These are phyloP conservation scores for Parafenestella ontariensis DNA, from an alignment of 2,329 filamentous ascomycete genomes.

Conservation along the genomic window DNA sequence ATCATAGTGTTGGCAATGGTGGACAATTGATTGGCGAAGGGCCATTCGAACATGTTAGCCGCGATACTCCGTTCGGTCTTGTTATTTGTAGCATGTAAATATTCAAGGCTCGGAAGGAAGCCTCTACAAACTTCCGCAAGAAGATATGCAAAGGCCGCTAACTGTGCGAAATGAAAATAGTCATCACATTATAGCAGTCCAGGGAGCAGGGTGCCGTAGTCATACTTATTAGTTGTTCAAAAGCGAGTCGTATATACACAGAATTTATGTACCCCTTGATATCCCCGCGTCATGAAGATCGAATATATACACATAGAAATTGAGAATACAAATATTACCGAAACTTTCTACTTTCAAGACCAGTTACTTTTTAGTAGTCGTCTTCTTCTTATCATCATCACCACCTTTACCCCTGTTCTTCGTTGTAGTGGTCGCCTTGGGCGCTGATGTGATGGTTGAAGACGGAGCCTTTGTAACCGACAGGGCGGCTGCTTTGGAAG, in stretches of 20 bases:
- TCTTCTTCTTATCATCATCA: slow-evolving; percentile 8
- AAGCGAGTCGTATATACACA: neutral
- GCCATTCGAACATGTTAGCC: neutral
- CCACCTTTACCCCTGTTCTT: slow-evolving; percentile 9
- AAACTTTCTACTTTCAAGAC: neutral
- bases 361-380: slow-evolving; percentile 7
- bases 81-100: neutral
- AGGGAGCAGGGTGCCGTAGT: neutral
- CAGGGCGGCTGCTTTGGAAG: neutral
- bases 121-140: neutral
- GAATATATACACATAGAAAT: neutral
- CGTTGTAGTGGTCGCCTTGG: slow-evolving; percentile 6
- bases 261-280: neutral
- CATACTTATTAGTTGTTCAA: neutral
- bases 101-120: too few species aligned
- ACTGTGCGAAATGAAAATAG: neutral
- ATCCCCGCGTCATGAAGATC: neutral
- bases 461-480: neutral
- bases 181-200: neutral
- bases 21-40: neutral
- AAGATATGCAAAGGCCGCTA: neutral
- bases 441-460: slow-evolving; percentile 7
- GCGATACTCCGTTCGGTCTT: neutral
- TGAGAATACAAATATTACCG: neutral
- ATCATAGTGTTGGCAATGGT: neutral